Percentiles rank a stretch among this genome's conserved stretches.
phyloP scores from a whole-genome alignment of 345 rosid species.

The Salix udensis region DNA sequence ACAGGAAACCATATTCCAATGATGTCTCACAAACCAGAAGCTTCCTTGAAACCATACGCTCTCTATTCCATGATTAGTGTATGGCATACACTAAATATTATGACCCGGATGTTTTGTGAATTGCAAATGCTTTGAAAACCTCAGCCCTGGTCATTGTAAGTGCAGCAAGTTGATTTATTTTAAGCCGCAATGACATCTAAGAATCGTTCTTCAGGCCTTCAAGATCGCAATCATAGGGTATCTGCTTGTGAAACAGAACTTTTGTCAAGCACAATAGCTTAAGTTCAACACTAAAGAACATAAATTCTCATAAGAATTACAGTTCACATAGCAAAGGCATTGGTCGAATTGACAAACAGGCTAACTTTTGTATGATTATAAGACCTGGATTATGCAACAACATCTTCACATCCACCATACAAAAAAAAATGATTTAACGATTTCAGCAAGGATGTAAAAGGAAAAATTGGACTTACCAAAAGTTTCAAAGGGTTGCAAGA shows the following conservation, averaged over 20 bases:
- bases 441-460: background rate
- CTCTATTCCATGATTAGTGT: background rate
- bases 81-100: background rate
- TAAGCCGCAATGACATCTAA: background rate
- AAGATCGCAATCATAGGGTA: background rate
- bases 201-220: background rate
- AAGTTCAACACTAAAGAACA: background rate
- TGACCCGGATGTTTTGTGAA: background rate
- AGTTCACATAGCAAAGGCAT: background rate
- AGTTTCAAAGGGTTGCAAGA: constrained; percentile 65
- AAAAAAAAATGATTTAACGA: background rate
- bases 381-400: background rate
- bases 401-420: background rate
- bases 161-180: constrained; percentile 3
- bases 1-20: background rate
- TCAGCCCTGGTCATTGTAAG: background rate
- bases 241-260: background rate
- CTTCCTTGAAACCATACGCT: background rate
- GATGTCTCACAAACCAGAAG: background rate
- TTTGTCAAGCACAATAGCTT: background rate
- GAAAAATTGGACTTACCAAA: constrained; percentile 34
- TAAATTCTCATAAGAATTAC: background rate
- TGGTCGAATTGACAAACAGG: background rate
- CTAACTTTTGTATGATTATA: background rate
- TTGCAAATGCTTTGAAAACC: background rate